A percentile compares a stretch with the other conserved stretches of the same genome.
Conservation (phyloP, 768 basidiomycete genomes). For the Pulveroboletus sp. region DNA sequence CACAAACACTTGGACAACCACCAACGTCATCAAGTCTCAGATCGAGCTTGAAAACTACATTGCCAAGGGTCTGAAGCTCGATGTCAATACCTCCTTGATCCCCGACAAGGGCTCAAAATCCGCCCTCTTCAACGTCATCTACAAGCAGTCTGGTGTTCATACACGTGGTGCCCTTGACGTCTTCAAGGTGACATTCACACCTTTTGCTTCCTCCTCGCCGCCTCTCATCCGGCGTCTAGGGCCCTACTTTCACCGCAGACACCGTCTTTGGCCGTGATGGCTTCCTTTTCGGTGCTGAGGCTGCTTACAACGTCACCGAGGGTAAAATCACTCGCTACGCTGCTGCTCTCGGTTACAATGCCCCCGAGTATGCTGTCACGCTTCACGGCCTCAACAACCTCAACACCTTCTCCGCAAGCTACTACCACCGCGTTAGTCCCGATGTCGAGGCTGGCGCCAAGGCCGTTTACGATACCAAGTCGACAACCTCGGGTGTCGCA, state of each 20-base stretch:
- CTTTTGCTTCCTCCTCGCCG: not conserved
- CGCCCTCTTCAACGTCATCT: slow-evolving; percentile 78
- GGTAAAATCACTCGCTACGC: slow-evolving; percentile 92
- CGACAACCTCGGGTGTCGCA: slow-evolving; percentile 78
- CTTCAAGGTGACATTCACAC: slow-evolving; percentile 70
- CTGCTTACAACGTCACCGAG: slow-evolving; percentile 93
- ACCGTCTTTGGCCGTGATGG: slow-evolving; percentile 94
- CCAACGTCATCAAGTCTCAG: slow-evolving; percentile 87
- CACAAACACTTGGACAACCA: slow-evolving; percentile 95
- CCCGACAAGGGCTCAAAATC: slow-evolving; percentile 87
- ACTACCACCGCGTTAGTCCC: slow-evolving; percentile 93
- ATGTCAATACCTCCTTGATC: slow-evolving; percentile 76
- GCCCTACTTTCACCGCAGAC: slow-evolving; percentile 96
- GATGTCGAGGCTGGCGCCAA: slow-evolving; percentile 96
- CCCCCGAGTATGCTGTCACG: slow-evolving; percentile 93
- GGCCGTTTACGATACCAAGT: slow-evolving; percentile 94
- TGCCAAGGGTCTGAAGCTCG: slow-evolving; percentile 96
- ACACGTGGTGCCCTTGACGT: slow-evolving; percentile 86
- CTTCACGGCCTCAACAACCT: slow-evolving; percentile 94
- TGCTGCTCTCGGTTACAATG: slow-evolving; percentile 90
- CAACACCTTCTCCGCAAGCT: slow-evolving; percentile 90
- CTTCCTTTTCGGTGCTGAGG: slow-evolving; percentile 95
- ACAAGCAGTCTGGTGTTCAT: slow-evolving; percentile 97
- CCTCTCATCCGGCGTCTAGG: slow-evolving; percentile 45
- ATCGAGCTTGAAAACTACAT: slow-evolving; percentile 97